These are phyloP conservation scores for Parathielavia hyrcaniae DNA, from an alignment of 495 filamentous ascomycete genomes.

Conservation along the genomic window DNA sequence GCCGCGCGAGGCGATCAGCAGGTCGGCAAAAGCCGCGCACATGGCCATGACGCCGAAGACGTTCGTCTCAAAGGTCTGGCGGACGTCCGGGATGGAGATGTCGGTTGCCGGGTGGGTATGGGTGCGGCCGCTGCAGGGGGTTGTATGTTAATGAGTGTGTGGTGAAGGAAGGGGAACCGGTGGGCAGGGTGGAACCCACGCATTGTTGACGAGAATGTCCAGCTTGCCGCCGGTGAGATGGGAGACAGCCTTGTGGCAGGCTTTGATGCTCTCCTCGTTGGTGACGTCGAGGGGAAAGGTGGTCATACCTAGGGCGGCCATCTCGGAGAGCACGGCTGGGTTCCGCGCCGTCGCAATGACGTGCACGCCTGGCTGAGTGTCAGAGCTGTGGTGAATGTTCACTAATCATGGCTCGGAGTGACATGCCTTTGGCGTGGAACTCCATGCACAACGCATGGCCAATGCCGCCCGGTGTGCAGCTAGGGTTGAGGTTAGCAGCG, in stretches of 20 bases:
- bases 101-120: slow-evolving; percentile 51
- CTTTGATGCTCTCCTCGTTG: slow-evolving; percentile 44
- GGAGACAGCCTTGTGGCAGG: slow-evolving; percentile 42
- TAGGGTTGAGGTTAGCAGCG: slow-evolving; percentile 21
- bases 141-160: neutral
- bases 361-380: slow-evolving; percentile 39
- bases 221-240: slow-evolving; percentile 51
- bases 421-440: slow-evolving; percentile 44
- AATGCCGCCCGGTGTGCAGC: slow-evolving; percentile 51
- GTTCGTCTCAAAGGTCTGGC: slow-evolving; percentile 55
- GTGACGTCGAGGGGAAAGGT: slow-evolving; percentile 48
- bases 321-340: slow-evolving; percentile 39
- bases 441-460: slow-evolving; percentile 46
- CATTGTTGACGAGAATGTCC: slow-evolving; percentile 65
- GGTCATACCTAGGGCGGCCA: slow-evolving; percentile 44
- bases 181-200: slow-evolving; percentile 32
- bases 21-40: slow-evolving; percentile 49
- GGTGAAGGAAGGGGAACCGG: neutral
- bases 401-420: neutral
- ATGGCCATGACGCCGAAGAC: slow-evolving; percentile 53
- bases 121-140: slow-evolving; percentile 39
- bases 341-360: slow-evolving; percentile 52
- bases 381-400: neutral
- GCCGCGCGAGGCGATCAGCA: slow-evolving; percentile 48
- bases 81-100: slow-evolving; percentile 45